A percentile compares a stretch with the other conserved stretches of the same genome.
phyloP scores from a whole-genome alignment of 2,329 filamentous ascomycete species.

The Sclerotinia trifoliorum region DNA sequence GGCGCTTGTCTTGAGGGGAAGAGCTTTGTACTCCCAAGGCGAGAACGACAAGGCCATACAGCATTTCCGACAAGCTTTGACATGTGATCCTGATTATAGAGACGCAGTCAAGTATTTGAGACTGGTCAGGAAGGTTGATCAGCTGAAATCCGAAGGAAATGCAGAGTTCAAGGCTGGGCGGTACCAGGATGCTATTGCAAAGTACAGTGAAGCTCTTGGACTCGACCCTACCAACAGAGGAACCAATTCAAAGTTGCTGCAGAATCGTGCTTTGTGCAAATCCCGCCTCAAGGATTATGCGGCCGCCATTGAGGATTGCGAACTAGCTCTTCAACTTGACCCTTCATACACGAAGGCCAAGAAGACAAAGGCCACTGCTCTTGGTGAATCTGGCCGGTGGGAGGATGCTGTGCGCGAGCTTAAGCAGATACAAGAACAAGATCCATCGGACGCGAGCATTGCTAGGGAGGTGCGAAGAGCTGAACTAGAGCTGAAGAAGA shows the following conservation, averaged over 20 bases:
- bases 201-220: slow-evolving; percentile 78
- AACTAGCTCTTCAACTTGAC: slow-evolving; percentile 78
- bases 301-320: slow-evolving; percentile 80
- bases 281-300: slow-evolving; percentile 82
- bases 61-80: slow-evolving; percentile 85
- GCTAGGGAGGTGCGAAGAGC: slow-evolving; percentile 83
- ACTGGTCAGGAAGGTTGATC: slow-evolving; percentile 86
- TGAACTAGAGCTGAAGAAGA: slow-evolving; percentile 96
- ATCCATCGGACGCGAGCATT: slow-evolving; percentile 78
- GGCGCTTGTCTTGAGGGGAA: slow-evolving; percentile 83
- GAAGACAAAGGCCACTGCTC: slow-evolving; percentile 89
- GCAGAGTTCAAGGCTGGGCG: slow-evolving; percentile 80
- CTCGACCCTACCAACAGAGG: slow-evolving; percentile 87
- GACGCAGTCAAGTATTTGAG: slow-evolving; percentile 85
- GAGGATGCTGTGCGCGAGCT: slow-evolving; percentile 86
- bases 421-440: slow-evolving; percentile 80
- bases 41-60: slow-evolving; percentile 94
- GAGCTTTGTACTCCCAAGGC: slow-evolving; percentile 84
- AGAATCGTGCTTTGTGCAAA: slow-evolving; percentile 86
- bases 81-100: slow-evolving; percentile 87
- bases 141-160: slow-evolving; percentile 94
- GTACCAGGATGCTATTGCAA: slow-evolving; percentile 76
- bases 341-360: slow-evolving; percentile 84
- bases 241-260: slow-evolving; percentile 90
- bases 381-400: slow-evolving; percentile 84